Conservation (phyloP, 2,329 filamentous ascomycete species). For the Drechslera avenae region DNA sequence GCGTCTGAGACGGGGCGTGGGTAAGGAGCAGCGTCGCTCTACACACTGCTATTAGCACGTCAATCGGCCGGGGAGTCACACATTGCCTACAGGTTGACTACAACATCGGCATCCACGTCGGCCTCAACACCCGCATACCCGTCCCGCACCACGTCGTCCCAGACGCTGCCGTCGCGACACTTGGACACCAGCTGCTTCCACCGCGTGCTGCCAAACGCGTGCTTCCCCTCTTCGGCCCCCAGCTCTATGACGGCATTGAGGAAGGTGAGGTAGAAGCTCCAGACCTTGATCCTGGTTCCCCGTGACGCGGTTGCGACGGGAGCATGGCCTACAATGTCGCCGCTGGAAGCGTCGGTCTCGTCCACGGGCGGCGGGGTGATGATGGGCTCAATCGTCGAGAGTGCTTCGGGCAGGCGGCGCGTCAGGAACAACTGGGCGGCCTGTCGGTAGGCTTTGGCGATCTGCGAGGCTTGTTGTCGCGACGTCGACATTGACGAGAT, state of each 20-base stretch:
- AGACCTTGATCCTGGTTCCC: conserved; percentile 88
- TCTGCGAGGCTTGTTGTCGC: conserved; percentile 69
- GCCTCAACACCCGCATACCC: conserved; percentile 89
- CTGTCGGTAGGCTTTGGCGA: conserved; percentile 92
- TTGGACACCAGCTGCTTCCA: conserved; percentile 83
- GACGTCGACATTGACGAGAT: conserved; percentile 72
- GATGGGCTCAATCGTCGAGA: conserved; percentile 82
- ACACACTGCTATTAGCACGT: conserved; percentile 1
- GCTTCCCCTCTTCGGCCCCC: conserved; percentile 87
- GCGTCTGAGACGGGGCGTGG: conserved; percentile 80
- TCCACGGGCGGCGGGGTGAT: conserved; percentile 63
- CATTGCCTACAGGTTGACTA: conserved; percentile 76
- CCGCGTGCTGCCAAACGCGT: conserved; percentile 80
- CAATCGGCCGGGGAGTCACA: neutral
- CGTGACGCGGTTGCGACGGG: conserved; percentile 80
- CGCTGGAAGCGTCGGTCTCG: conserved; percentile 25
- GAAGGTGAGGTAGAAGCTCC: conserved; percentile 94
- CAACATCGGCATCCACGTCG: conserved; percentile 91
- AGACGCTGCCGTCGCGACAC: conserved; percentile 87
- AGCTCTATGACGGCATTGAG: conserved; percentile 90
- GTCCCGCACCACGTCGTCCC: conserved; percentile 87
- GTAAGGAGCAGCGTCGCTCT: conserved; percentile 88
- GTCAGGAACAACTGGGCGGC: conserved; percentile 94
- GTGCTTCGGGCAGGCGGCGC: conserved; percentile 85
- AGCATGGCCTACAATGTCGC: conserved; percentile 54